Evolutionary conservation across 208 protist genomes (phyloP), one percentile per base, ranked within the genome.

Genomic region (Leishmania turanica): DNA sequence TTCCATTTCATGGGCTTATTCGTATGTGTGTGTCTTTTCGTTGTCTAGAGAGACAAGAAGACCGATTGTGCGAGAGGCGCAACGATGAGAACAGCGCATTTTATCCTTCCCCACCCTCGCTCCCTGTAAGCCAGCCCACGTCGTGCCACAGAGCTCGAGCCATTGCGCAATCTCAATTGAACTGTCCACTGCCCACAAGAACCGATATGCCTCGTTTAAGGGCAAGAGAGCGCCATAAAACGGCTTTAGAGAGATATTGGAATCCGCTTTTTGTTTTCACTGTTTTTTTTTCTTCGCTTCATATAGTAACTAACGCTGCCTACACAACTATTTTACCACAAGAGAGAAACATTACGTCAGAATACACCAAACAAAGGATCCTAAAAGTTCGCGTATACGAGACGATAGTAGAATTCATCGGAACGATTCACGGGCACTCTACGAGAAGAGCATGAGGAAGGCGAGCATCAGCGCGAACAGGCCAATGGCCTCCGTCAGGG

Each of bases 381-480:
- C 74, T 77, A 77, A 27, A 77, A 53, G 17, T 62, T 60, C 65
- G 51, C 47, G 58, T 54, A 65, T 19, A 73, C 77, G 51, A 54
- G 45, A 65, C 40, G 34, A 58, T 79, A 80, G 64, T 40, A 54
- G 31, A 56, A 42, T 84, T 68, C 27, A 69, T 75, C 60, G 31
- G 51, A 66, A 47, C 64, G 40, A 42, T 75, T 37, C 34, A 31
- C 15, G 9, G 37, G 42, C 75, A 60, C 84, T 94, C 88, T 97
- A 97, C 58, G 95, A 96, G 92, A 97, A 97, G 90, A 97, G 93
- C 95, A 97, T 98, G 87, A 98, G 92, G 89, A 98, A 98, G 83
- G 95, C 93, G 77, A 97, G 90, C 93, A 98, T 96, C 82, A 97
- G 91, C 4, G 93, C 92, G 80, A 98, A 98, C 86, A 98, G 90